Conservation (phyloP, 768 basidiomycete species). For the Russula sp. region DNA sequence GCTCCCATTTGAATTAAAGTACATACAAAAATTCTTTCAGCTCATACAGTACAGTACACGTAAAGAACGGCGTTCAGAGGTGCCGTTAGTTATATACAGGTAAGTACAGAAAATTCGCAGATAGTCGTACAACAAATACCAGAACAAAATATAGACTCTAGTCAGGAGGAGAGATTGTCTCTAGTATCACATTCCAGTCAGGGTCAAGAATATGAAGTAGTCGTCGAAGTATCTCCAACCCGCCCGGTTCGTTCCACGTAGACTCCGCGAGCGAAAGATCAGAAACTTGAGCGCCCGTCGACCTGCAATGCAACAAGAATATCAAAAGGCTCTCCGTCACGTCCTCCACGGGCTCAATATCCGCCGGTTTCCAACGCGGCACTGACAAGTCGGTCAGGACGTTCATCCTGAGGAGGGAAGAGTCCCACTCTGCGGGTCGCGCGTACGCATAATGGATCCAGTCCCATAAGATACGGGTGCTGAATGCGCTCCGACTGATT, state of each 20-base stretch:
- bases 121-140: background rate
- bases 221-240: slow-evolving; percentile 1
- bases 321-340: no score
- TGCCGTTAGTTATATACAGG: background rate
- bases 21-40: slow-evolving; percentile 7
- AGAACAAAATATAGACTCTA: background rate
- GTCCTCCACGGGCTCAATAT: no score
- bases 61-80: background rate
- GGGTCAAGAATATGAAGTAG: slow-evolving; percentile 14
- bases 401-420: background rate
- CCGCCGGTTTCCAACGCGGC: no score
- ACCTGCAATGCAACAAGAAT: no score
- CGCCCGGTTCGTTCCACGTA: slow-evolving; percentile 9
- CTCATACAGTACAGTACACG: background rate
- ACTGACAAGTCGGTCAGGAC: background rate
- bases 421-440: no score
- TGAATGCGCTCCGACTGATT: no score
- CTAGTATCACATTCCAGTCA: slow-evolving; percentile 1
- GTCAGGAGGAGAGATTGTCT: background rate
- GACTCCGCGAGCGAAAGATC: slow-evolving; percentile 5
- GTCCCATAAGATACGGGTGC: background rate
- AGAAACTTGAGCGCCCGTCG: slow-evolving; percentile 1
- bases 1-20: background rate
- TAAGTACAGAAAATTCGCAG: background rate
- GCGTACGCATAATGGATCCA: slow-evolving; percentile 5